Conservation (phyloP, 345 rosid species). For the Toxicodendron radicans region DNA sequence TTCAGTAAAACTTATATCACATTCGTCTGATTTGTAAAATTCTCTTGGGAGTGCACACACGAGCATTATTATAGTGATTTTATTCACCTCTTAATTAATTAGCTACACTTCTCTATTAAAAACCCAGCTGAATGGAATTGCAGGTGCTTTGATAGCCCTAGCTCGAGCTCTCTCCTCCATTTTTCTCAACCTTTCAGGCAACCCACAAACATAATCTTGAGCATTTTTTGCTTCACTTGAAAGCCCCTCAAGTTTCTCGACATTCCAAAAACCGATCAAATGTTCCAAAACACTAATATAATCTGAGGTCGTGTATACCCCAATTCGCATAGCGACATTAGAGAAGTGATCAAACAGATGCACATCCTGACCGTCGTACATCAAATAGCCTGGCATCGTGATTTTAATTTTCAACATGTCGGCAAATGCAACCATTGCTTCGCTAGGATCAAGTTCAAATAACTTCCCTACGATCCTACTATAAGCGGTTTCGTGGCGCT, state of each 20-base stretch:
- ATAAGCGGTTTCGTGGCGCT: conserved; percentile 42
- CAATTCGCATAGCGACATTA: conserved; percentile 30
- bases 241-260: conserved; percentile 16
- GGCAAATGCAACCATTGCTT: conserved; percentile 20
- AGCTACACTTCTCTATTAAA: not conserved
- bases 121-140: conserved; percentile 15
- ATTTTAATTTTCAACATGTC: conserved; percentile 47
- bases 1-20: no score
- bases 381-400: conserved; percentile 36
- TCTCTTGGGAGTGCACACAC: no score
- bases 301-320: conserved; percentile 37
- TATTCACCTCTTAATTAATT: no score
- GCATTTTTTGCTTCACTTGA: conserved; percentile 29
- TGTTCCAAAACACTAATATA: conserved; percentile 36
- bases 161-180: conserved; percentile 10
- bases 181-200: conserved; percentile 23
- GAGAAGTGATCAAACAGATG: conserved; percentile 36
- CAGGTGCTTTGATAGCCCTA: conserved; percentile 8
- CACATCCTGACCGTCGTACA: conserved; percentile 35
- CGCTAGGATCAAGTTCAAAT: conserved; percentile 37
- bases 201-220: conserved; percentile 25
- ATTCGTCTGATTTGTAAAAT: no score
- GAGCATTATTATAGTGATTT: no score
- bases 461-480: conserved; percentile 39
- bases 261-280: conserved; percentile 33